Base-by-base conservation (phyloP, 2,329 filamentous ascomycete genomes). In the Coniochaeta prunicola region DNA sequence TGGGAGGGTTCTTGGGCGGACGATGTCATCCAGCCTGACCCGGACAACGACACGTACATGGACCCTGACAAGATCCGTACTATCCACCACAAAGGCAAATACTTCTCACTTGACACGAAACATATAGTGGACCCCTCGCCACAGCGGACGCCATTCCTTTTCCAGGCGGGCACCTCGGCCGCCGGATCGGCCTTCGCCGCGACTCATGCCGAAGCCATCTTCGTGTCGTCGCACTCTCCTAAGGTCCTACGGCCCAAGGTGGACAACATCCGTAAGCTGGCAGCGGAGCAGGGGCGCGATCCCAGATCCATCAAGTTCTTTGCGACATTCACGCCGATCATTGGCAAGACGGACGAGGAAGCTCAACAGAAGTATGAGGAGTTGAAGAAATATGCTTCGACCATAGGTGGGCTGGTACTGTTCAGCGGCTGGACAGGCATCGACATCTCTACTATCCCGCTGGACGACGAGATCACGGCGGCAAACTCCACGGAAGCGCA, bases 401-500 rank as follows among this genome's bases (percentile, higher is more conserved):
- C 75, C 0, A 69, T 79, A 21, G 79, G 77, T 3, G 79, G 78
- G 0, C 65, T 82, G 12, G 80, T 80, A 0, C 69, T 81, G 1
- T 80, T 80, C 63, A 75, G 72, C 42, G 78, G 79, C 0, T 81
- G 78, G 78, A 80, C 79, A 5, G 80, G 80, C 0, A 80, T 83
- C 53, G 80, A 83, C 63, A 74, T 83, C 59, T 79, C 75, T 2
- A 74, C 74, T 61, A 75, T 83, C 53, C 77, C 79, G 1, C 66
- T 83, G 0, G 81, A 83, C 59, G 74, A 81, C 62, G 77, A 79
- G 4, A 76, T 84, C 60, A 77, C 76, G 0, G 74, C 73, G 9
- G 76, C 74, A 24, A 77, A 84, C 61, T 79, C 78, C 0, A 70
- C 71, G 3, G 80, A 82, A 61, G 78, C 76, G 19, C 69, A 77